Conservation (phyloP, 148 eudicot genomes). For the Arbutus unedo region DNA sequence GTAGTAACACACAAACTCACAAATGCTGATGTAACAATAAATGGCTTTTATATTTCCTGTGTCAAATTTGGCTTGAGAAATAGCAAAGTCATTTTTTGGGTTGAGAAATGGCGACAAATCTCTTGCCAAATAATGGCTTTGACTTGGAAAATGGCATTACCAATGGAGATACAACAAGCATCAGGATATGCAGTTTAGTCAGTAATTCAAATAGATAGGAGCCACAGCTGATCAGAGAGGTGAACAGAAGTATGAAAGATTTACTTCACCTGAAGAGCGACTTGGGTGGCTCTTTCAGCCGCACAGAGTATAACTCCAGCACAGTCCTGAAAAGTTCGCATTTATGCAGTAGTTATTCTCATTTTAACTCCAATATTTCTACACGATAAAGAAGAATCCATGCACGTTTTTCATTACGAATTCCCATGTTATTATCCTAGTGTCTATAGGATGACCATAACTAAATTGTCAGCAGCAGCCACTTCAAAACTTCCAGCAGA, state of each 20-base stretch:
- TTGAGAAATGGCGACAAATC: too few relatives aligned
- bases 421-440: not conserved
- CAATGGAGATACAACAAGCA: not conserved
- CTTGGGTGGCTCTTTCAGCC: slow-evolving; percentile 98
- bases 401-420: not conserved
- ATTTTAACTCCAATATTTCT: not conserved
- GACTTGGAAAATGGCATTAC: too few relatives aligned
- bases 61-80: too few relatives aligned
- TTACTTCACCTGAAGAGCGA: slow-evolving; percentile 81
- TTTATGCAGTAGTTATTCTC: not conserved
- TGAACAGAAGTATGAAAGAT: not conserved
- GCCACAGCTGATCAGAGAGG: not conserved
- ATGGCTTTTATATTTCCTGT: too few relatives aligned
- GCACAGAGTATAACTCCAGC: slow-evolving; percentile 91
- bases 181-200: not conserved
- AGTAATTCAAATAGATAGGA: not conserved
- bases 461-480: too few relatives aligned
- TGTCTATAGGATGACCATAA: not conserved
- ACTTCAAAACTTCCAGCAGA: too few relatives aligned
- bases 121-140: too few relatives aligned
- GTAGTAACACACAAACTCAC: too few relatives aligned
- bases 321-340: slow-evolving; percentile 61
- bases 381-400: not conserved
- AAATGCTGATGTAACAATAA: too few relatives aligned
- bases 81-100: too few relatives aligned